phyloP scores from a whole-genome alignment of 2,329 filamentous ascomycete genomes.

The Ophiosphaerella narmari region DNA sequence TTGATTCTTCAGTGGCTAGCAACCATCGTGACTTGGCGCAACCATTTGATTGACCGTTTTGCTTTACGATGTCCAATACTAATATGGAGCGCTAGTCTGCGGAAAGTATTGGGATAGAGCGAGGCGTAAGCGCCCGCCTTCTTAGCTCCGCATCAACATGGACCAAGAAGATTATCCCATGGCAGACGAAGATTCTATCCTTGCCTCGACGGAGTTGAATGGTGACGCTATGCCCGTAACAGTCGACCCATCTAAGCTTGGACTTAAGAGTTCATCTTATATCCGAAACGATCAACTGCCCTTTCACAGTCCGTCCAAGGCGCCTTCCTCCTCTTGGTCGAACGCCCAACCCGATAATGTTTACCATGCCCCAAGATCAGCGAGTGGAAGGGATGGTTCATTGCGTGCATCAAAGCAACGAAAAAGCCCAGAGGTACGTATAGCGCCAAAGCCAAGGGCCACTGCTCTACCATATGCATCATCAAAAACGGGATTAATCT shows the following conservation, averaged over 20 bases:
- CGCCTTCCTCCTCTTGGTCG: slow-evolving; percentile 10
- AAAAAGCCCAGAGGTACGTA: slow-evolving; percentile 30
- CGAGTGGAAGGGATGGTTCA: slow-evolving; percentile 31
- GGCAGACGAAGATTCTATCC: slow-evolving; percentile 32
- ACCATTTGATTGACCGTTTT: background rate
- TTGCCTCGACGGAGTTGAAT: slow-evolving; percentile 41
- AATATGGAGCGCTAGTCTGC: background rate
- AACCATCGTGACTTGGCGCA: too few relatives aligned
- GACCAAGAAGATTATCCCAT: slow-evolving; percentile 37
- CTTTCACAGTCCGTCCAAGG: slow-evolving; percentile 27
- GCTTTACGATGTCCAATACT: background rate
- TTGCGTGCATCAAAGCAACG: slow-evolving; percentile 16
- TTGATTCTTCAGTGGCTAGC: too few relatives aligned
- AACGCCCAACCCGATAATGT: slow-evolving; percentile 6
- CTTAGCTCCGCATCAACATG: slow-evolving; percentile 20
- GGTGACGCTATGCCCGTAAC: slow-evolving; percentile 28
- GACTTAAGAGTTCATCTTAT: slow-evolving; percentile 13
- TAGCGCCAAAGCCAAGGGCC: slow-evolving; percentile 43
- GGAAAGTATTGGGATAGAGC: slow-evolving; percentile 9
- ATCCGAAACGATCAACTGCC: slow-evolving; percentile 33
- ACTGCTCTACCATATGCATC: slow-evolving; percentile 37
- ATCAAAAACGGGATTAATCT: slow-evolving; percentile 58
- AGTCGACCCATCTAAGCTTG: slow-evolving; percentile 35
- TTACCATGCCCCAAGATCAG: slow-evolving; percentile 10
- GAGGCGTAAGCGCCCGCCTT: slow-evolving; percentile 22